Percentiles rank a stretch among this genome's conserved stretches.
These are phyloP conservation scores for Vicia villosa DNA, from an alignment of 306 rosid genomes.

Conservation along the genomic window DNA sequence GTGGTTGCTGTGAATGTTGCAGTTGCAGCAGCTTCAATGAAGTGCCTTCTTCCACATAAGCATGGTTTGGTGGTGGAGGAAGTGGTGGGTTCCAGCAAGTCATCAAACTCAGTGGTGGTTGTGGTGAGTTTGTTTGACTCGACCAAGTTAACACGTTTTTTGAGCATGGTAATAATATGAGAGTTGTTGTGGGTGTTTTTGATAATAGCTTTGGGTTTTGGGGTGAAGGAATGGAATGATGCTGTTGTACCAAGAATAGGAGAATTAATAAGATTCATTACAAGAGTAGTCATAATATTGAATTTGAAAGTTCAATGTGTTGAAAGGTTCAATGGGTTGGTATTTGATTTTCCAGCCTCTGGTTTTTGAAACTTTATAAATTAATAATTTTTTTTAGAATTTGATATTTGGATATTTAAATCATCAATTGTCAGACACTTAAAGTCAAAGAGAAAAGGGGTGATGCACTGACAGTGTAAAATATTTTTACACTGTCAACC, in stretches of 20 bases:
- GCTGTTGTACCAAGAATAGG: background rate
- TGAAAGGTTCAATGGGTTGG: background rate
- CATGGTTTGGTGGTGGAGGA: constrained; percentile 42
- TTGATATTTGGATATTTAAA: too few relatives aligned
- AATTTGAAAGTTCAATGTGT: background rate
- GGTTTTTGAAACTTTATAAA: background rate
- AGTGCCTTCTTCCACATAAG: constrained; percentile 69
- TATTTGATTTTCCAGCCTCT: background rate
- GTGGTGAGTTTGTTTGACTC: constrained; percentile 31
- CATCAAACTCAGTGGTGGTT: constrained; percentile 15
- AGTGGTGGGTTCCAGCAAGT: constrained; percentile 17
- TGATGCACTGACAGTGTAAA: too few relatives aligned
- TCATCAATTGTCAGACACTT: too few relatives aligned
- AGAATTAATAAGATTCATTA: constrained; percentile 21
- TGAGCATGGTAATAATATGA: background rate
- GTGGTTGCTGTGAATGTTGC: constrained; percentile 48
- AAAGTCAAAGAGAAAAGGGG: too few relatives aligned
- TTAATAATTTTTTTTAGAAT: too few relatives aligned
- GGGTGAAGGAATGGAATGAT: constrained; percentile 26
- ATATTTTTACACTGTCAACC: too few relatives aligned
- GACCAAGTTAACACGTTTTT: constrained; percentile 34
- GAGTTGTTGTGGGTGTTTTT: constrained; percentile 17
- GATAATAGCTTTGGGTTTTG: constrained; percentile 18
- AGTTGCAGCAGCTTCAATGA: constrained; percentile 58
- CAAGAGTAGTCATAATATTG: background rate